Evolutionary conservation across 164 flowering plant genomes (phyloP).

Genomic region (Vitis labrusca): DNA sequence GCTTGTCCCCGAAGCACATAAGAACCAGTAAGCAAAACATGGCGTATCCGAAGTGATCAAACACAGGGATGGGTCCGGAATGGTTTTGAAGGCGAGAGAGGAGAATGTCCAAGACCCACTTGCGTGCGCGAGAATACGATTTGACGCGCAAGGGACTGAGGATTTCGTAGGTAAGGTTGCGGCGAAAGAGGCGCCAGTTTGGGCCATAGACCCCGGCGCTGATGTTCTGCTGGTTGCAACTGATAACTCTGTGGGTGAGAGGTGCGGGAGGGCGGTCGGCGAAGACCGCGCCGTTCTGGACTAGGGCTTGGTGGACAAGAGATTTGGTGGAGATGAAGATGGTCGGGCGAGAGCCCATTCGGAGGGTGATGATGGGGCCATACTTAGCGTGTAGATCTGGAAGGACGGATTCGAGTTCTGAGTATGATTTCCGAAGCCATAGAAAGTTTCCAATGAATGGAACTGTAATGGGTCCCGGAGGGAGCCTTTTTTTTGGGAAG

Average conservation of each 20-base stretch:
- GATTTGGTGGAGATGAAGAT: conserved; percentile 10
- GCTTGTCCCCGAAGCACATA: too few relatives aligned
- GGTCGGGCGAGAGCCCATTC: conserved; percentile 6
- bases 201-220: conserved; percentile 14
- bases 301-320: conserved; percentile 7
- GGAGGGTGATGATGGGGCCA: conserved; percentile 17
- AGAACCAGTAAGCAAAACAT: background rate
- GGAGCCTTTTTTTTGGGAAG: background rate
- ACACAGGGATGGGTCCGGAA: background rate
- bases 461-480: conserved; percentile 7
- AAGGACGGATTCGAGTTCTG: conserved; percentile 12
- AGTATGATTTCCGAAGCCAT: conserved; percentile 7
- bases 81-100: background rate
- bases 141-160: conserved; percentile 20
- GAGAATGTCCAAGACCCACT: conserved; percentile 19
- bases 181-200: conserved; percentile 4
- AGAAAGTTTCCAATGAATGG: conserved; percentile 8
- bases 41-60: conserved; percentile 14
- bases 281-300: conserved; percentile 11
- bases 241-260: background rate
- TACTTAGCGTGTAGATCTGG: conserved; percentile 8
- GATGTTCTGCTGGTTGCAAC: conserved; percentile 12
- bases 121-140: conserved; percentile 17
- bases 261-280: conserved; percentile 14
- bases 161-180: conserved; percentile 10